Evolutionary conservation across 1,139 yeast genomes (phyloP).

Genomic region (Blastobotrys serpentis): DNA sequence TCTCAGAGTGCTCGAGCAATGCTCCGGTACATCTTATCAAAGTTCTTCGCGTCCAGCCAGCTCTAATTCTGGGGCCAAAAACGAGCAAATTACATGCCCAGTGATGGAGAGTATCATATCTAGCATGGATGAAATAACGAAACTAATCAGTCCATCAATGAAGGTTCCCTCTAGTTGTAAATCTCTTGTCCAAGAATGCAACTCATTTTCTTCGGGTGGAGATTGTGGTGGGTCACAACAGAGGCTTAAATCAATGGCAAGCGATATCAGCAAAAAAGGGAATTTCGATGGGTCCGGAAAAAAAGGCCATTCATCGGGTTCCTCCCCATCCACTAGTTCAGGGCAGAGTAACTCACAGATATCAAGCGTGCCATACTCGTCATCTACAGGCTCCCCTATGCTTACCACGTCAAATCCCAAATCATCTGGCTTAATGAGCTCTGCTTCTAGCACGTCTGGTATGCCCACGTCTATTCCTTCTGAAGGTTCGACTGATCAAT

Average conservation of each 20-base stretch:
- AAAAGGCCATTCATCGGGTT: not conserved
- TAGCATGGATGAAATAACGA: slow-evolving; percentile 2
- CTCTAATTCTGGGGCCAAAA: not conserved
- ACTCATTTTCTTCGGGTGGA: not conserved
- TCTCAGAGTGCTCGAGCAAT: not conserved
- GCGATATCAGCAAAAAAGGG: not conserved
- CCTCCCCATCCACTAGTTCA: no score
- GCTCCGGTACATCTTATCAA: not conserved
- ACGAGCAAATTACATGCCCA: not conserved
- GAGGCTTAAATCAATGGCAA: not conserved
- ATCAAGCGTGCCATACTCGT: no score
- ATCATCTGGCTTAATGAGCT: no score
- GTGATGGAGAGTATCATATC: slow-evolving; percentile 1
- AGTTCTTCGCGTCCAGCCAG: not conserved
- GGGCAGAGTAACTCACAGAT: no score
- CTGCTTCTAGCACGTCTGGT: not conserved
- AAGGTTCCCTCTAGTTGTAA: not conserved
- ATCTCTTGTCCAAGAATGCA: not conserved
- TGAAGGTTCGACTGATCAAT: no score
- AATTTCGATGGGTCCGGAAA: not conserved
- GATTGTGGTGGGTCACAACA: not conserved
- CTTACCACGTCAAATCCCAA: no score
- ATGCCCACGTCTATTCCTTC: no score
- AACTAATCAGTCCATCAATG: not conserved
- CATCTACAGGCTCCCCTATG: no score